Evolutionary conservation across 345 rosid species (phyloP).

Genomic region (Eucalyptus curtisii): DNA sequence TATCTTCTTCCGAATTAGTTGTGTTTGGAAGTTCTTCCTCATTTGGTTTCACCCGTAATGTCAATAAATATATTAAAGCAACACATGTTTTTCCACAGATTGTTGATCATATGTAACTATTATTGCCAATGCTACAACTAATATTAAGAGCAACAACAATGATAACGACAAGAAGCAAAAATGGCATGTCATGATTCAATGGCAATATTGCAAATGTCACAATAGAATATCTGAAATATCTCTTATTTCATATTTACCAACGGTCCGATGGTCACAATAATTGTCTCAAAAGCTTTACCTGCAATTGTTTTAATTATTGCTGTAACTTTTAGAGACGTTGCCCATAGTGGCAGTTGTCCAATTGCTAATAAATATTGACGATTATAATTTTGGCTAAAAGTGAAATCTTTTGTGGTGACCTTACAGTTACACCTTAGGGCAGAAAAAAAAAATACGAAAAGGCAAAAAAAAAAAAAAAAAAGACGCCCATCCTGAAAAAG

Average conservation of each 20-base stretch:
- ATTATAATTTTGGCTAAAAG: not conserved
- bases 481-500: not conserved
- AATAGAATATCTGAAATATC: not conserved
- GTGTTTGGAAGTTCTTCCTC: not conserved
- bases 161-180: not conserved
- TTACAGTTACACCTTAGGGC: not conserved
- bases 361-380: not conserved
- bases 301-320: not conserved
- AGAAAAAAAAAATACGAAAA: not conserved
- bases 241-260: not conserved
- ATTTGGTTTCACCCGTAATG: not conserved
- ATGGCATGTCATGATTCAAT: not conserved
- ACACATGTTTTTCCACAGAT: not conserved
- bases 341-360: not conserved
- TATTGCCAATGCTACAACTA: not conserved
- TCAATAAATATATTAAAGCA: not conserved
- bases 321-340: not conserved
- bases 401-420: not conserved
- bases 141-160: not conserved
- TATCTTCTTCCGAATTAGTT: not conserved
- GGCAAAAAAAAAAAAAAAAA: not conserved
- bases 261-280: not conserved
- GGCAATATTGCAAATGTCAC: not conserved
- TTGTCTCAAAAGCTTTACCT: not conserved
- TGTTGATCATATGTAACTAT: not conserved